Conservation (phyloP, 2,329 filamentous ascomycete genomes). For the Daldinia sp. region DNA sequence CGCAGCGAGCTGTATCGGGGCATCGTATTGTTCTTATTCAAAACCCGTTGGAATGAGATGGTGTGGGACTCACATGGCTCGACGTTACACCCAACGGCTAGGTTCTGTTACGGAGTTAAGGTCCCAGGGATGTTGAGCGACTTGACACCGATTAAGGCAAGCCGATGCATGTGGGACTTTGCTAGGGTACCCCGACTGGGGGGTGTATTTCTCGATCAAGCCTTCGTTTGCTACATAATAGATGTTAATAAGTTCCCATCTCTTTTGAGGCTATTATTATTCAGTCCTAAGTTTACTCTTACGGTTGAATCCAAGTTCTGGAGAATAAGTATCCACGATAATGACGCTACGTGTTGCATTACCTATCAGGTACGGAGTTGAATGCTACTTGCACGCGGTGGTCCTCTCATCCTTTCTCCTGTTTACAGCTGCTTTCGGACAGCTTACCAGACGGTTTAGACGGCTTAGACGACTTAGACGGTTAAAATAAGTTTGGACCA, state of each 20-base stretch:
- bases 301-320: not conserved
- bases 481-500: constrained; percentile 11
- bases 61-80: constrained; percentile 32
- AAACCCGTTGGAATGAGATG: constrained; percentile 21
- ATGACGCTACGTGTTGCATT: no score
- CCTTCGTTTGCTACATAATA: constrained; percentile 12
- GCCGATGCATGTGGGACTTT: constrained; percentile 32
- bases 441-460: no score
- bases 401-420: no score
- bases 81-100: constrained; percentile 34
- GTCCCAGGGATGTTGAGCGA: constrained; percentile 18
- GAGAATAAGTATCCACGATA: not conserved
- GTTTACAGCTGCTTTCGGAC: no score
- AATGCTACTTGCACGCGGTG: constrained; percentile 6
- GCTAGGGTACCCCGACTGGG: constrained; percentile 16
- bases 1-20: constrained; percentile 17
- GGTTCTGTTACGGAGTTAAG: constrained; percentile 31
- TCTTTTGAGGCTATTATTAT: not conserved
- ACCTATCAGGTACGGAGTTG: no score
- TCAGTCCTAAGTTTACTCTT: not conserved
- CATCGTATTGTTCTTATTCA: constrained; percentile 25
- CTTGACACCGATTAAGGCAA: constrained; percentile 34
- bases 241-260: constrained; percentile 14
- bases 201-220: constrained; percentile 15
- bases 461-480: not conserved